Conservation (phyloP, 2,329 filamentous ascomycete species). For the Cladosporium colombiae region DNA sequence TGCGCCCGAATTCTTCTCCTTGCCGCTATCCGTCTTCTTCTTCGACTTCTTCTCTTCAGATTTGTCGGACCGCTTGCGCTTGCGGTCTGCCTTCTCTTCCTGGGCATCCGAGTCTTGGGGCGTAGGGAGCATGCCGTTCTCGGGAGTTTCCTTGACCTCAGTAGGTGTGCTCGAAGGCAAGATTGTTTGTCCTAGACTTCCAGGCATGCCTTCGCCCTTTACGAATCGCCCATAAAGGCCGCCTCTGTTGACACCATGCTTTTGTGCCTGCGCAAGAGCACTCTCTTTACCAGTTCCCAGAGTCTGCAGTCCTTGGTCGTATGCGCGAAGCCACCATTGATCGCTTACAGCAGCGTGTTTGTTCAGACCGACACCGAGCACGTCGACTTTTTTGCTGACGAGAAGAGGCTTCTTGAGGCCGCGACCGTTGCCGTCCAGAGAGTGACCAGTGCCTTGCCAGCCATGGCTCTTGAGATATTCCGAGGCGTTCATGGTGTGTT, state of each 20-base stretch:
- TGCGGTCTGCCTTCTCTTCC: slow-evolving; percentile 10
- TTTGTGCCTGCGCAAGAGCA: slow-evolving; percentile 48
- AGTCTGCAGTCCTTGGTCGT: slow-evolving; percentile 84
- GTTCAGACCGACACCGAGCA: slow-evolving; percentile 77
- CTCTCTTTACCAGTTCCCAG: slow-evolving; percentile 64
- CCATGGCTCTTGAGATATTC: slow-evolving; percentile 82
- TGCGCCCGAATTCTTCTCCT: slow-evolving; percentile 20
- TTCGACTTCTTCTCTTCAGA: slow-evolving; percentile 19
- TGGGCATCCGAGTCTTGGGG: slow-evolving; percentile 13
- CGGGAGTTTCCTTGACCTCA: background rate
- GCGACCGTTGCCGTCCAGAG: slow-evolving; percentile 74
- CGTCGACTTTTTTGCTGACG: slow-evolving; percentile 78
- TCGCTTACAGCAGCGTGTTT: slow-evolving; percentile 65
- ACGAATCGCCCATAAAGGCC: slow-evolving; percentile 84
- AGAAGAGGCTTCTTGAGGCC: slow-evolving; percentile 83
- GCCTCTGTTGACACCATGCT: slow-evolving; percentile 51
- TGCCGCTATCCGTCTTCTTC: slow-evolving; percentile 21
- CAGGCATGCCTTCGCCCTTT: slow-evolving; percentile 72
- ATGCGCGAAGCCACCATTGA: slow-evolving; percentile 97
- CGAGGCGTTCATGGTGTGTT: slow-evolving; percentile 71
- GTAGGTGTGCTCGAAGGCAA: slow-evolving; percentile 12
- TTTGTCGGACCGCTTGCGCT: slow-evolving; percentile 12
- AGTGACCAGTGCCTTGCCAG: slow-evolving; percentile 87
- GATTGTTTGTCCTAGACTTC: slow-evolving; percentile 57
- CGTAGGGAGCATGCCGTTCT: slow-evolving; percentile 8